Evolutionary conservation across 1,284 basidiomycete species (phyloP), one percentile per base, ranked within the genome.

Genomic region (Ganoderma sinense): DNA sequence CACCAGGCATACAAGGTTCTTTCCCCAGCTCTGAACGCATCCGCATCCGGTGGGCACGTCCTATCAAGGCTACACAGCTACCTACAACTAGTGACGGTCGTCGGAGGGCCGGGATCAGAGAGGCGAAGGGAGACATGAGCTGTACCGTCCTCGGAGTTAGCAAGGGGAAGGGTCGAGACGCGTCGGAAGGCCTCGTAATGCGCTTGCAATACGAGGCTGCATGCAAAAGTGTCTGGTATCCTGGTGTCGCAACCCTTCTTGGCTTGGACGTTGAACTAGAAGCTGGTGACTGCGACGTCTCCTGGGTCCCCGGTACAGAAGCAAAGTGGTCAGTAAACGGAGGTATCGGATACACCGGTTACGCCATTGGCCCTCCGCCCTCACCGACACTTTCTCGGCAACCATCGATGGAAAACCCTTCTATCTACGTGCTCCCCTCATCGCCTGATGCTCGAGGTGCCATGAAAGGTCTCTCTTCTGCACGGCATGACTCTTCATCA

Each of bases 231-330:
- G 80, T 95, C 33, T 94, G 91, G 90, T 94, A 90, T 76, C 89
- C 92, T 61, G 93, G 93, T 6, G 93, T 94, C 14, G 93, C 93
- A 2, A 94, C 91, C 1, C 82, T 93, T 72, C 83, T 95, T n/a
- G 94, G 91, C 8, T 83, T 95, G 83, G 93, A 94, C 73, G 84
- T 94, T 31, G 86, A 86, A 16, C 82, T 95, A 18, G 89, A 91
- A 70, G 85, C 87, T 20, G 90, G 90, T 74, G 88, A 88, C 40
- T 89, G 88, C 39, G 90, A 92, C 66, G 84, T 93, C 26, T 79
- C 80, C 7, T 95, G 94, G 93, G 84, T 86, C 4, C 80, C 85
- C 20, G 87, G 84, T 14, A 79, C 80, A 67, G 81, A 86, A 39
- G 71, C 76, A 4, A 83, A 84, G 70, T 94, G 93, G 93, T 82